Conservation (phyloP, 768 basidiomycete genomes). For the Mycena alexandri region DNA sequence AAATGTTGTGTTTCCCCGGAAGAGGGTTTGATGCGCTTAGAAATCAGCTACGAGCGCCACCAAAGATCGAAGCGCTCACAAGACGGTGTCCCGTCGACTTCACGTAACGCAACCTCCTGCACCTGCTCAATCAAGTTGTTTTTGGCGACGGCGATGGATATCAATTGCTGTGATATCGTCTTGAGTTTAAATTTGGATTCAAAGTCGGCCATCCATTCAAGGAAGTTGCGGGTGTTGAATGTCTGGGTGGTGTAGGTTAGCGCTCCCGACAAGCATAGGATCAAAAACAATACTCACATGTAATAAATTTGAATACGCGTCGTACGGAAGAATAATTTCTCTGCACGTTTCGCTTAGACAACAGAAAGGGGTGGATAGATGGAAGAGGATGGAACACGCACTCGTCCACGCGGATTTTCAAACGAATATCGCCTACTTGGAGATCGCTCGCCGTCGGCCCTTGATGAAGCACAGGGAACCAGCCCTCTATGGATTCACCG, state of each 20-base stretch:
- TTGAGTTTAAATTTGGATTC: conserved; percentile 77
- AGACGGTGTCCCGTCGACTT: conserved; percentile 76
- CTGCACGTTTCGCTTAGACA: conserved; percentile 50
- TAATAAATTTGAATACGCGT: conserved; percentile 71
- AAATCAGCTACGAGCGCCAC: conserved; percentile 12
- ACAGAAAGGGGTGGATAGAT: neutral
- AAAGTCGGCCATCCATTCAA: conserved; percentile 83
- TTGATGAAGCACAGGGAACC: conserved; percentile 80
- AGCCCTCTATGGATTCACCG: conserved; percentile 83
- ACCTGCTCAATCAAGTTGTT: conserved; percentile 76
- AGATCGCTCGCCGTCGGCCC: conserved; percentile 62
- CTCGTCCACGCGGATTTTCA: conserved; percentile 85
- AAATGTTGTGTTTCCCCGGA: conserved; percentile 74
- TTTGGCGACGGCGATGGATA: conserved; percentile 78
- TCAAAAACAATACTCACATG: conserved; percentile 54
- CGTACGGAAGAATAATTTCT: conserved; percentile 82
- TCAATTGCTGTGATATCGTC: conserved; percentile 68
- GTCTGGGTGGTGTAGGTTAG: conserved; percentile 51
- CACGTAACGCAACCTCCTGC: conserved; percentile 74
- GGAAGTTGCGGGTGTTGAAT: conserved; percentile 69
- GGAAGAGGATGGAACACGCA: conserved; percentile 48
- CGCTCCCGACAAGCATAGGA: neutral
- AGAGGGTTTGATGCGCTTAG: conserved; percentile 81
- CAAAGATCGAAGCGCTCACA: conserved; percentile 57
- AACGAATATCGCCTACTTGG: conserved; percentile 80